Evolutionary conservation across 1,139 yeast species (phyloP).

Genomic region (Dujonia santamariae): DNA sequence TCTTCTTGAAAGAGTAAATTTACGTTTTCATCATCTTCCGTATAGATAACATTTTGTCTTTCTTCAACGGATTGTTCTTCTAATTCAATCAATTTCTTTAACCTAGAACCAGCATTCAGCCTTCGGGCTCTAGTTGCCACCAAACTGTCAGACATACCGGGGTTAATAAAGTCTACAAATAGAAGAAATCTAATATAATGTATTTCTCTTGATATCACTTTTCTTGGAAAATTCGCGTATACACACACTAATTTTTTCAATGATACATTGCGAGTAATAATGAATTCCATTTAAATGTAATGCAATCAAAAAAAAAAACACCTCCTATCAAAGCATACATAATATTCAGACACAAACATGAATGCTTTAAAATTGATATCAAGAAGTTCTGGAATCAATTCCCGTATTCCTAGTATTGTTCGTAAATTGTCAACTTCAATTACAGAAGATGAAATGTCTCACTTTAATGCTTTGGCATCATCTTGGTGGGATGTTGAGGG

Average conservation of each 20-base stretch:
- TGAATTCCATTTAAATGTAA: background rate
- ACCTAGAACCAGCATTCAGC: constrained; percentile 85
- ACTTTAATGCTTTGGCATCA: constrained; percentile 81
- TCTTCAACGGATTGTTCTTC: constrained; percentile 51
- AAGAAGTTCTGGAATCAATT: too few relatives aligned
- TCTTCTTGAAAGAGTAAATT: constrained; percentile 79
- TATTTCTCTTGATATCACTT: too few relatives aligned
- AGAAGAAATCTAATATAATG: too few relatives aligned
- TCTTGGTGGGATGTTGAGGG: constrained; percentile 98
- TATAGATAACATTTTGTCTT: constrained; percentile 24
- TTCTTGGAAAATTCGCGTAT: too few relatives aligned
- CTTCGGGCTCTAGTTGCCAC: constrained; percentile 76
- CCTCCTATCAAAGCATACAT: too few relatives aligned
- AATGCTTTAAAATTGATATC: too few relatives aligned
- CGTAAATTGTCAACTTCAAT: constrained; percentile 32
- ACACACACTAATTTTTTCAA: too few relatives aligned
- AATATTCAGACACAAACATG: too few relatives aligned
- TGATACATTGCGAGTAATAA: too few relatives aligned
- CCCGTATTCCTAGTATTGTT: too few relatives aligned
- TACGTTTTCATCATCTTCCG: constrained; percentile 71
- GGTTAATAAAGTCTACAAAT: too few relatives aligned
- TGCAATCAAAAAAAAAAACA: too few relatives aligned
- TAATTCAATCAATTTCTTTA: constrained; percentile 68
- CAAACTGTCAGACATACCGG: constrained; percentile 34
- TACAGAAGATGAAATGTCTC: constrained; percentile 57